Conservation (phyloP, 2,329 filamentous ascomycete genomes). For the Xylogone sp. region DNA sequence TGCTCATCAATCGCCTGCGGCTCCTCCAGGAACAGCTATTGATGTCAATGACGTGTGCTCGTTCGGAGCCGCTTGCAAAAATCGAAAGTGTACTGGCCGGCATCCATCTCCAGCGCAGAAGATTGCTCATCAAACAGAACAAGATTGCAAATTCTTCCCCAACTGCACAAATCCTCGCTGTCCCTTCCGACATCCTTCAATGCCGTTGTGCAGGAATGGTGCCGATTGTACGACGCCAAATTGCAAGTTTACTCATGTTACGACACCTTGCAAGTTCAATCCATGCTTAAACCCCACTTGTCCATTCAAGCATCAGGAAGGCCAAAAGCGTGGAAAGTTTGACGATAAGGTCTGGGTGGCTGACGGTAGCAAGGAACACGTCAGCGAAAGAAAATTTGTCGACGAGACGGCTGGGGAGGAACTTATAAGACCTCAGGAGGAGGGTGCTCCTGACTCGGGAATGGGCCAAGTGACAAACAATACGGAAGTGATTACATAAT, state of each 20-base stretch:
- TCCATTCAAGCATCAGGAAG: conserved; percentile 84
- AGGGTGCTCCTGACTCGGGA: conserved; percentile 7
- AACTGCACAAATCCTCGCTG: conserved; percentile 87
- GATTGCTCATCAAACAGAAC: conserved; percentile 72
- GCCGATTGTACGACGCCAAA: conserved; percentile 75
- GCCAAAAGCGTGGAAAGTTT: conserved; percentile 77
- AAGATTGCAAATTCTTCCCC: conserved; percentile 87
- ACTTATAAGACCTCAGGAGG: conserved; percentile 23
- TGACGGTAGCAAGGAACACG: conserved; percentile 54
- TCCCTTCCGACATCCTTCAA: conserved; percentile 82
- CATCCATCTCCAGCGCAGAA: conserved; percentile 89
- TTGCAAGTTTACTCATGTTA: conserved; percentile 88
- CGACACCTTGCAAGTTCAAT: conserved; percentile 82
- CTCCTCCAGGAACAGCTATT: conserved; percentile 70
- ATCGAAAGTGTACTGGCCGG: conserved; percentile 85
- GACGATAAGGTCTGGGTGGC: conserved; percentile 90
- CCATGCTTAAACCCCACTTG: conserved; percentile 90
- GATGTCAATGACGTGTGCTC: conserved; percentile 78
- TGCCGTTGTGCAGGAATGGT: conserved; percentile 87
- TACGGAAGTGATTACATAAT: conserved; percentile 20
- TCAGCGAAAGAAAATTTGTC: conserved; percentile 87
- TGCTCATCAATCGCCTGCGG: conserved; percentile 90
- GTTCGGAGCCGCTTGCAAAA: conserved; percentile 91
- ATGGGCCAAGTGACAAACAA: conserved; percentile 11
- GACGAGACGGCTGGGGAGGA: conserved; percentile 63